These are phyloP conservation scores for Schizochytrium sp. DNA, from an alignment of 108 stramenopile species.

Conservation along the genomic window DNA sequence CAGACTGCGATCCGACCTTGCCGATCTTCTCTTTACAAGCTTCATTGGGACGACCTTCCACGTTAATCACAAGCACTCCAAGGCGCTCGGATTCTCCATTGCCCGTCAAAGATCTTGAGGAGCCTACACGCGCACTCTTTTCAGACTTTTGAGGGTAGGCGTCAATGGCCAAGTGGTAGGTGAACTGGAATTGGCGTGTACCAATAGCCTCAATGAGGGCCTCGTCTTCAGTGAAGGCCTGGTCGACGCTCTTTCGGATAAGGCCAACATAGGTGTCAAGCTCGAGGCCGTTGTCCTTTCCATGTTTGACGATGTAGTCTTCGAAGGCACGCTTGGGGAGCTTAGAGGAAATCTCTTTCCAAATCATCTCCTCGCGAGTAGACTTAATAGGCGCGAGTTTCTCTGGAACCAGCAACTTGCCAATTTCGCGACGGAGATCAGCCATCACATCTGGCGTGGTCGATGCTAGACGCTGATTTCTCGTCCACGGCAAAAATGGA, in stretches of 20 bases:
- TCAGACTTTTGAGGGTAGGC: conserved; percentile 1
- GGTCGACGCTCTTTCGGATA: conserved; percentile 27
- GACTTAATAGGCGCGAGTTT: conserved; percentile 15
- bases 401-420: conserved; percentile 10
- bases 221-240: conserved; percentile 37
- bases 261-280: neutral
- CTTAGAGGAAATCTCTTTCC: conserved; percentile 19
- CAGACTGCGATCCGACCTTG: neutral
- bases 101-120: conserved; percentile 4
- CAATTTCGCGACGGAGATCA: conserved; percentile 22
- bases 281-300: conserved; percentile 25
- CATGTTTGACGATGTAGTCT: neutral
- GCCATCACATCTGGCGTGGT: neutral
- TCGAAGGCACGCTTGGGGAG: conserved; percentile 43
- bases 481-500: conserved; percentile 33
- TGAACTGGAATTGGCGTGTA: conserved; percentile 20
- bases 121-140: neutral
- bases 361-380: neutral
- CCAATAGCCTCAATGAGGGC: conserved; percentile 7
- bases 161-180: conserved; percentile 18
- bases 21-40: neutral
- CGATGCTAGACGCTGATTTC: conserved; percentile 11
- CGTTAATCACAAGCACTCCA: conserved; percentile 13
- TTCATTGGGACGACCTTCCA: neutral
- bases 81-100: conserved; percentile 23